These are phyloP conservation scores for Verticillium nubilum DNA, from an alignment of 2,329 filamentous ascomycete genomes.

Conservation along the genomic window DNA sequence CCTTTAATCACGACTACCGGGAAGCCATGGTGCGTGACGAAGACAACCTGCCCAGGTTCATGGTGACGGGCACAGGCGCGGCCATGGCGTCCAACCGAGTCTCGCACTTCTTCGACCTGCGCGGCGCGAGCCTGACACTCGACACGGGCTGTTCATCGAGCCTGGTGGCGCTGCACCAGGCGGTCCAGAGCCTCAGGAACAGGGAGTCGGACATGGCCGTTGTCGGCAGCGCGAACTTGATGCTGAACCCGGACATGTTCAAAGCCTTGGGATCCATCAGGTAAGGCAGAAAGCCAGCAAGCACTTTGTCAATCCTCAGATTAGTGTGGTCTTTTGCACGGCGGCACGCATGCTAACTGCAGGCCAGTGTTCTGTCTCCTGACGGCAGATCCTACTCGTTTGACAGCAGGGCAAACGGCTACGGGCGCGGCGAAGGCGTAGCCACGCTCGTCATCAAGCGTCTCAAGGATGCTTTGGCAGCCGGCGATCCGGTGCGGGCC, in stretches of 20 bases:
- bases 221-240: conserved; percentile 15
- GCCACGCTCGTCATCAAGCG: conserved; percentile 37
- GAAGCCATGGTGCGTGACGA: neutral
- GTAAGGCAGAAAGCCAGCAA: too few species aligned
- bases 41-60: neutral
- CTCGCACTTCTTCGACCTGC: conserved; percentile 29
- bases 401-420: conserved; percentile 39
- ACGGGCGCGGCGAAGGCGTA: conserved; percentile 42
- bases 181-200: conserved; percentile 21
- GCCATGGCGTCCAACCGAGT: conserved; percentile 26
- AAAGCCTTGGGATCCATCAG: conserved; percentile 13
- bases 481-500: conserved; percentile 24
- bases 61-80: conserved; percentile 16
- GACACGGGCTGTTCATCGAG: conserved; percentile 33
- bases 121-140: conserved; percentile 27
- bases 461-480: conserved; percentile 33
- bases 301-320: too few species aligned
- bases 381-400: conserved; percentile 22
- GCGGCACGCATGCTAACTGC: too few species aligned
- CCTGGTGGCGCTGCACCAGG: conserved; percentile 27
- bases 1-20: conserved; percentile 19
- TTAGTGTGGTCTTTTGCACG: too few species aligned
- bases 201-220: conserved; percentile 22
- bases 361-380: conserved; percentile 21
- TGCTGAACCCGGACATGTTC: conserved; percentile 16